Evolutionary conservation across 768 basidiomycete genomes (phyloP), one percentile per base, ranked within the genome.

Genomic region (Neoboletus magnificus): DNA sequence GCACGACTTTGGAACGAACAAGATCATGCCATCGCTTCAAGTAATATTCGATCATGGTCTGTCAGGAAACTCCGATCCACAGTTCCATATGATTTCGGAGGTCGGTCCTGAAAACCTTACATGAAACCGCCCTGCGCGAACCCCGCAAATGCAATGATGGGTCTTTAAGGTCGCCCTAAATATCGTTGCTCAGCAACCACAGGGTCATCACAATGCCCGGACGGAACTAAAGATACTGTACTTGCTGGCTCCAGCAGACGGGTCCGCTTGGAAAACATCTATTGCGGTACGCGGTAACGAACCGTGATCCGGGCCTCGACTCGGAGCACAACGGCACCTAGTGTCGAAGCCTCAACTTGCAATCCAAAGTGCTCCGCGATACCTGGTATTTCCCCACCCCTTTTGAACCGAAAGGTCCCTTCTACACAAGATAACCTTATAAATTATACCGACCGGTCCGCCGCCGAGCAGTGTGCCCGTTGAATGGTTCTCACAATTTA

Each of bases 111-210:
- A 11, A 18, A 15, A 13, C 22, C 16, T 20, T 20, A n/a, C 29
- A 50, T 35, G 57, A 30, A 11, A 40, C 16, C 18, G 12, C 39
- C 52, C 55, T 46, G 47, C 42, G 30, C 20, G 30, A 46, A 41
- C 51, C 57, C 50, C 57, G 22, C 62, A n/a, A n/a, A n/a, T n/a
- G n/a, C n/a, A 46, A 36, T 55, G 39, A 36, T 33, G 39, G n/a
- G n/a, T 58, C 20, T 29, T 32, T 10, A 51, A 39, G 16, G 25
- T 15, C n/a, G 4, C 30, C 33, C 23, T 22, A 20, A 44, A 45
- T 41, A 48, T 43, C 46, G 45, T 49, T 25, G 23, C 33, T 30
- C 40, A 46, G 33, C 11, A 37, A 52, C 37, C 36, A 2, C 20
- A 35, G 4, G n/a, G 39, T 43, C 35, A 54, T 37, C 25, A 42